Evolutionary conservation across 192 early-diverging fungal genomes (phyloP), one percentile per base, ranked within the genome.

Genomic region (Cetraspora pellucida): DNA sequence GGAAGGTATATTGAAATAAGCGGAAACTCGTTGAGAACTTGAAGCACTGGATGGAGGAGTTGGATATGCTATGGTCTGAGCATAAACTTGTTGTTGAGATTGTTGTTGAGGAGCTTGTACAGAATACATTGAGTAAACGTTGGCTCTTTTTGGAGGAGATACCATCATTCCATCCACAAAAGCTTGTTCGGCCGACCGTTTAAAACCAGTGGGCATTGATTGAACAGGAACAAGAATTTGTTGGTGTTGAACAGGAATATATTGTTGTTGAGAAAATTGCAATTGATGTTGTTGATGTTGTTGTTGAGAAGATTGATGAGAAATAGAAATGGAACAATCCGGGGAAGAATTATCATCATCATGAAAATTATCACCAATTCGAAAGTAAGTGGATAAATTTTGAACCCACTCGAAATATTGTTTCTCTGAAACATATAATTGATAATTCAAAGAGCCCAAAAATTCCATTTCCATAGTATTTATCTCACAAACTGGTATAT

Each of bases 391-490:
- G 3, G n/a, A 25, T 47, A 66, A 66, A n/a, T 58, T 54, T 52
- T 13, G 45, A 77, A 50, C 77, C 95, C 95, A 96, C 45, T 85
- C 81, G 73, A 85, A 85, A 81, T 93, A 96, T 65, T 95, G 89
- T 9, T 80, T 52, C 44, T 90, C 85, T 8, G 86, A 80, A 17
- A 95, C 91, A 81, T 91, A 90, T 37, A 94, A 84, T 68, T 88
- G 86, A 72, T 90, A 95, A 59, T 92, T 85, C 37, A 96, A 87
- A 25, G 93, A 90, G 44, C 83, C 78, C 74, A 96, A 78, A 77
- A 94, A 94, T 77, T 96, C 95, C 74, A 92, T 93, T 86, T 94
- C 94, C 90, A 94, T 94, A 10, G 92, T 89, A 61, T 92, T 93
- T 43, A 97, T 86, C 77, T 97, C 93, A 63, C 83, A 77, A 45